Evolutionary conservation across 495 filamentous ascomycete species (phyloP).

Genomic region (Neurospora pannonica): DNA sequence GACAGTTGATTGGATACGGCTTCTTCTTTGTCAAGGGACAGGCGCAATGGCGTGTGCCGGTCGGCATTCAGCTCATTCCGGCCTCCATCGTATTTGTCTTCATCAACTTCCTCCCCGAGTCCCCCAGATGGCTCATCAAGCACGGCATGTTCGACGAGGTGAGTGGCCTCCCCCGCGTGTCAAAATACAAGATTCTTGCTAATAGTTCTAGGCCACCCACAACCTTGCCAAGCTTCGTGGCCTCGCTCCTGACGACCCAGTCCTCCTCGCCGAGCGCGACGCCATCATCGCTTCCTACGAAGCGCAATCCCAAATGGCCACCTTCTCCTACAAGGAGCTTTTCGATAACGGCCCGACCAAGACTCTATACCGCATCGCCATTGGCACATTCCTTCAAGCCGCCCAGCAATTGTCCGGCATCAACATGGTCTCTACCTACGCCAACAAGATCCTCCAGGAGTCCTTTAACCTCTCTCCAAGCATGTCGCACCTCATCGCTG

Average conservation of each 20-base stretch:
- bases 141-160: constrained; percentile 29
- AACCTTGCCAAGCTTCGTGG: constrained; percentile 6
- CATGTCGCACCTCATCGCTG: constrained; percentile 15
- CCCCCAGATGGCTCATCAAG: constrained; percentile 59
- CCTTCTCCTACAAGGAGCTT: background rate
- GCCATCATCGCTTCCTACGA: background rate
- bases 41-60: constrained; percentile 50
- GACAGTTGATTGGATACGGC: constrained; percentile 50
- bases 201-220: background rate
- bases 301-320: background rate
- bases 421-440: constrained; percentile 18
- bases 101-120: constrained; percentile 63
- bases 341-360: constrained; percentile 2
- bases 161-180: constrained; percentile 7
- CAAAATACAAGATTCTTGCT: too few relatives aligned
- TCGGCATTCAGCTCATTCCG: constrained; percentile 64
- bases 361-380: constrained; percentile 15
- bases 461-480: constrained; percentile 13
- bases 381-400: constrained; percentile 20
- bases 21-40: constrained; percentile 42
- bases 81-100: constrained; percentile 55
- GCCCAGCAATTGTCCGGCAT: constrained; percentile 18
- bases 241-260: constrained; percentile 9
- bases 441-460: constrained; percentile 18
- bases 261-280: background rate